Base-by-base conservation (phyloP, 306 rosid species). In the Arachis hypogaea region DNA sequence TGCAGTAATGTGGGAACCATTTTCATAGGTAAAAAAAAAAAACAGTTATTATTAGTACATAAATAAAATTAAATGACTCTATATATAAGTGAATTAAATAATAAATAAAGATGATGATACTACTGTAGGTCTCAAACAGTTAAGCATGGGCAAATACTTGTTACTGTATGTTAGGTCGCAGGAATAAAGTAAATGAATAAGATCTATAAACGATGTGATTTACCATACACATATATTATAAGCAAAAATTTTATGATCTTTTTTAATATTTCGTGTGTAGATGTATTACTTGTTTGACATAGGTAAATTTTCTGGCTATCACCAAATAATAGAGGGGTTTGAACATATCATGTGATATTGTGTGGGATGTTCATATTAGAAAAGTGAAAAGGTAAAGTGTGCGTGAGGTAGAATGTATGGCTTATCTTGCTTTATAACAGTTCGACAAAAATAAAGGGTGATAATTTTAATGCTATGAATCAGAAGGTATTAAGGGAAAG, bases 271-370 rank as follows among this genome's bases (percentile, higher is more conserved):
- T 18, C 45, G 38, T 78, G 65, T 63, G 47, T 18, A 41, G 45
- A 58, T 68, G 75, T 71, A 65, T 42, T 22, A 49, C 46, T 43
- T 65, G 7, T 41, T 43, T 65, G 7, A 41, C 50, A 47, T 46
- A 28, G 61, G 75, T 33, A 73, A 63, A 49, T 33, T 33, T 62
- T 71, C 3, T 16, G 75, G 46, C 66, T 70, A 71, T 82, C 80
- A 73, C 54, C 45, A 46, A 69, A 55, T 66, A 58, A 44, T 3
- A 59, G 61, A 18, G 11, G 62, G 49, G 49, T 44, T 42, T 65
- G 41, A 69, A 68, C 80, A 78, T 78, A 65, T 72, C 78, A 79
- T 78, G 83, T 85, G 77, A 72, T 47, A 55, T 5, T 16, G 72
- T 65, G 66, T 75, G 84, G 46, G 69, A 59, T 84, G 88, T 81